A percentile compares a stretch with the other conserved stretches of the same genome.
Conservation (phyloP, 768 basidiomycete species). For the Amanita brunnescens region DNA sequence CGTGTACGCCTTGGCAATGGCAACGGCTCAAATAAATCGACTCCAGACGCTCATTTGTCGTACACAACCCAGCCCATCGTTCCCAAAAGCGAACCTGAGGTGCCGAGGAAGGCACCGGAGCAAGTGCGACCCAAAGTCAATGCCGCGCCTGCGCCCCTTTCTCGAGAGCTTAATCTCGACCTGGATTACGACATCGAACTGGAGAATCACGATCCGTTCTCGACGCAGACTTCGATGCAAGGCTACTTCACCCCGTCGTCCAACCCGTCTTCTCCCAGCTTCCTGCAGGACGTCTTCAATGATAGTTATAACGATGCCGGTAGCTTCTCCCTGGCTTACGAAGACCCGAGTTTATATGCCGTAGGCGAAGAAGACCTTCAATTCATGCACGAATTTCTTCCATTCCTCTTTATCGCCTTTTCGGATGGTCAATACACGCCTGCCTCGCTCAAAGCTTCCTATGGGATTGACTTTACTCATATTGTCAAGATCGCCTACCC, state of each 20-base stretch:
- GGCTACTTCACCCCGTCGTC: neutral
- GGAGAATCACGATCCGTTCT: constrained; percentile 4
- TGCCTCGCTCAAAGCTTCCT: constrained; percentile 9
- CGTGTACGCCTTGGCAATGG: neutral
- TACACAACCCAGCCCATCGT: neutral
- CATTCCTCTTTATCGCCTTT: constrained; percentile 16
- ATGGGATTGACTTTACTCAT: constrained; percentile 17
- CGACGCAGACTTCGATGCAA: neutral
- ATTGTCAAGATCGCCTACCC: constrained; percentile 16
- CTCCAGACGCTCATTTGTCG: neutral
- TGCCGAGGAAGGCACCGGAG: neutral
- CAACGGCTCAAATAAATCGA: neutral
- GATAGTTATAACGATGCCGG: neutral
- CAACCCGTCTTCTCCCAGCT: neutral
- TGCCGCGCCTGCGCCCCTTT: neutral
- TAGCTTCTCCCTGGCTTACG: neutral
- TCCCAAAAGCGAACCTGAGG: neutral
- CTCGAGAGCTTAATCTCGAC: constrained; percentile 3
- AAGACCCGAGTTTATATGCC: constrained; percentile 10
- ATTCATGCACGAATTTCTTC: constrained; percentile 16
- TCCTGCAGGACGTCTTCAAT: constrained; percentile 1
- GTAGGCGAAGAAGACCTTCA: constrained; percentile 9
- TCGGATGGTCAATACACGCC: constrained; percentile 10
- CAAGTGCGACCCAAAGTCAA: neutral
- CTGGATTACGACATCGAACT: constrained; percentile 1